phyloP scores from a whole-genome alignment of 495 filamentous ascomycete species.

The Glonium stellatum region DNA sequence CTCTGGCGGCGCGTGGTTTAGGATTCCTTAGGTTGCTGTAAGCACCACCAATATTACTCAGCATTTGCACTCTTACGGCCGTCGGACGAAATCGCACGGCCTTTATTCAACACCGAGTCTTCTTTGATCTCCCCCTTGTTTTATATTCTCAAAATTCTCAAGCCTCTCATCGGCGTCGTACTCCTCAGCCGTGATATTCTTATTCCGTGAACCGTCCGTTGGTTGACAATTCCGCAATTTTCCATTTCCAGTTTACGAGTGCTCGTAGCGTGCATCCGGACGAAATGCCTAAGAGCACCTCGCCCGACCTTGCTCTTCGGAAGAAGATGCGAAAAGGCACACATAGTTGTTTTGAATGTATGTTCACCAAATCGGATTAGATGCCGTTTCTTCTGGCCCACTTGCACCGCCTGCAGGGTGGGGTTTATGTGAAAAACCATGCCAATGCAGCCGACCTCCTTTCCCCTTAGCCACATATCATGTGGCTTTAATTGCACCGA shows the following conservation, averaged over 20 bases:
- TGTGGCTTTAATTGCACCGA: neutral
- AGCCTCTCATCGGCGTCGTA: neutral
- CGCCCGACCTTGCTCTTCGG: slow-evolving; percentile 12
- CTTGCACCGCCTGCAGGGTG: neutral
- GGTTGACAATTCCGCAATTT: slow-evolving; percentile 1
- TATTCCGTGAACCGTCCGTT: slow-evolving; percentile 1
- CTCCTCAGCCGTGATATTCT: neutral
- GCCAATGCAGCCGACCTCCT: neutral
- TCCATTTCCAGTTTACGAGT: neutral
- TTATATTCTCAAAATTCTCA: neutral
- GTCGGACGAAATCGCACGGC: slow-evolving; percentile 6
- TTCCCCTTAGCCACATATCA: neutral
- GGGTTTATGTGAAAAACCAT: neutral
- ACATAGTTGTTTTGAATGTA: slow-evolving; percentile 36
- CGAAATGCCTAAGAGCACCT: slow-evolving; percentile 22
- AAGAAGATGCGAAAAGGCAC: slow-evolving; percentile 35
- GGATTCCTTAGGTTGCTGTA: neutral
- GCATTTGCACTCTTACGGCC: neutral
- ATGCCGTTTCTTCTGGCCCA: neutral
- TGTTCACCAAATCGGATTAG: slow-evolving; percentile 5
- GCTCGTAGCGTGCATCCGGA: neutral
- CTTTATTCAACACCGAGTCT: neutral
- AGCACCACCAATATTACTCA: neutral
- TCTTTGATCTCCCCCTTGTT: neutral
- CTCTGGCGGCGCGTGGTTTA: neutral